A percentile compares a stretch with the other conserved stretches of the same genome.
Evolutionary conservation across 1,139 yeast species (phyloP).

Genomic region (Yamadazyma taylorii): DNA sequence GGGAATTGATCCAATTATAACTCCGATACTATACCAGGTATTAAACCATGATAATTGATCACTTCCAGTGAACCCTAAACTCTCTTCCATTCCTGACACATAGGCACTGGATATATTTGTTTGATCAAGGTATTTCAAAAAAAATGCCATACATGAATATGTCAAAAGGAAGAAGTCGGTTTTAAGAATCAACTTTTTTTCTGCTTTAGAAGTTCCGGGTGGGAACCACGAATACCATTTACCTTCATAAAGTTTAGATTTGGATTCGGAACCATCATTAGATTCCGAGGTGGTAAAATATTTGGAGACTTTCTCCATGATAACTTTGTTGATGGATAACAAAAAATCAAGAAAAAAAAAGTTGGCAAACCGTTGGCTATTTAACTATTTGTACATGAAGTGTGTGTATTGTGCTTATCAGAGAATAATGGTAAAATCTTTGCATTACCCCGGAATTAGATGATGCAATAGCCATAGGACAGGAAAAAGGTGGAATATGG

Average conservation of each 20-base stretch:
- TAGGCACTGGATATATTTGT: slow-evolving; percentile 53
- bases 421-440: no score
- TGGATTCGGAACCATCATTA: not conserved
- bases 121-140: slow-evolving; percentile 42
- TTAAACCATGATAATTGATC: slow-evolving; percentile 55
- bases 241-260: not conserved
- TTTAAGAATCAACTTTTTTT: slow-evolving; percentile 40
- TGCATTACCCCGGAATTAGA: no score
- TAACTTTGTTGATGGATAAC: not conserved
- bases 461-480: no score
- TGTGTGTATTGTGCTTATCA: no score
- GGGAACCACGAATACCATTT: slow-evolving; percentile 2
- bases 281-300: not conserved
- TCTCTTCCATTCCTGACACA: slow-evolving; percentile 63
- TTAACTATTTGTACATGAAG: not conserved
- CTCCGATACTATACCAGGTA: slow-evolving; percentile 54
- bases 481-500: no score
- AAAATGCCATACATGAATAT: slow-evolving; percentile 45
- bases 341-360: not conserved
- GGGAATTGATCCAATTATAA: slow-evolving; percentile 60
- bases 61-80: slow-evolving; percentile 49
- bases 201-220: slow-evolving; percentile 16
- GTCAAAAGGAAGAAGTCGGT: slow-evolving; percentile 46
- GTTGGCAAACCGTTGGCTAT: not conserved
- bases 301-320: no score